A percentile compares a stretch with the other conserved stretches of the same genome.
phyloP scores from a whole-genome alignment of 2,329 filamentous ascomycete species.

The Pezicula rhizophila region DNA sequence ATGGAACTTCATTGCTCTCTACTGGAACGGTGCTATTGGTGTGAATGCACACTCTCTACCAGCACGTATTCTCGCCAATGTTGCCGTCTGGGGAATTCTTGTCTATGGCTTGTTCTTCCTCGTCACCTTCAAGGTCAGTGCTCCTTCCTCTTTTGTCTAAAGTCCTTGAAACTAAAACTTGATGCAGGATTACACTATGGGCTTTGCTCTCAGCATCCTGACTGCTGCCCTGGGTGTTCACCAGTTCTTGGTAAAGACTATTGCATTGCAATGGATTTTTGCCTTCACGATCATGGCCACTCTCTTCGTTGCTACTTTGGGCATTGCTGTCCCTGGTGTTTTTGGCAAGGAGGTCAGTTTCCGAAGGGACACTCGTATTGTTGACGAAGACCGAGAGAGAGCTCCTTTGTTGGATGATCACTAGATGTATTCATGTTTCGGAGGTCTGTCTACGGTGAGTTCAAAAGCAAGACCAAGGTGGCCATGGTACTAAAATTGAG shows the following conservation, averaged over 20 bases:
- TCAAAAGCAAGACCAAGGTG: background rate
- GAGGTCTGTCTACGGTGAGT: slow-evolving; percentile 1
- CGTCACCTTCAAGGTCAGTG: slow-evolving; percentile 57
- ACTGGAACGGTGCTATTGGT: slow-evolving; percentile 84
- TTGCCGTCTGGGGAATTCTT: slow-evolving; percentile 81
- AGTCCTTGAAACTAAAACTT: slow-evolving; percentile 12
- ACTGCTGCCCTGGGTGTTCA: slow-evolving; percentile 69
- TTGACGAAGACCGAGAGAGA: slow-evolving; percentile 45
- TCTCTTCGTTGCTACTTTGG: slow-evolving; percentile 63
- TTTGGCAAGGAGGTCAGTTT: slow-evolving; percentile 52
- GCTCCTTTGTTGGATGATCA: slow-evolving; percentile 53
- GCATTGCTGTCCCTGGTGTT: slow-evolving; percentile 58
- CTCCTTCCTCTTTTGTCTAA: background rate
- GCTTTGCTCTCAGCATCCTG: slow-evolving; percentile 70
- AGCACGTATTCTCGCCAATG: slow-evolving; percentile 75
- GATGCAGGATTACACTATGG: slow-evolving; percentile 61
- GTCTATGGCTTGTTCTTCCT: slow-evolving; percentile 75
- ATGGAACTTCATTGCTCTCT: slow-evolving; percentile 81
- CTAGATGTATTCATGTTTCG: slow-evolving; percentile 6
- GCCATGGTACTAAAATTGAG: no score
- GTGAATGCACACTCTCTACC: slow-evolving; percentile 62
- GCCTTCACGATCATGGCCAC: slow-evolving; percentile 76
- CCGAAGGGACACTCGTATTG: slow-evolving; percentile 36
- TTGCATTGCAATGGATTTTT: slow-evolving; percentile 90
- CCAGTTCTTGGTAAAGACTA: slow-evolving; percentile 66